Percentiles rank a stretch among this genome's conserved stretches.
Conservation (phyloP, 2,329 filamentous ascomycete species). For the Fusarium liriodendri region DNA sequence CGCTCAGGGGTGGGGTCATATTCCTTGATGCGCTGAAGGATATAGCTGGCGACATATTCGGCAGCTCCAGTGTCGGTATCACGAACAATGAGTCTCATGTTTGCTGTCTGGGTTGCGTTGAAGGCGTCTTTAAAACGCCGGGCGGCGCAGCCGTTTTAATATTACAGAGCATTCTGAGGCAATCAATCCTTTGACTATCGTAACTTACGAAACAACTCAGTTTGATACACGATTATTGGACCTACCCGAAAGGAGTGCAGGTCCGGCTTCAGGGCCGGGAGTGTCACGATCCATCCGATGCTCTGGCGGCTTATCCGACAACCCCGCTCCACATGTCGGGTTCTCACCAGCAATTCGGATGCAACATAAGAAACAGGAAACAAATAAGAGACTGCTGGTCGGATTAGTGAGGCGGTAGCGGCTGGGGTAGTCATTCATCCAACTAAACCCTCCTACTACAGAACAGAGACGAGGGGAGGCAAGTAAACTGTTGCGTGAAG, state of each 20-base stretch:
- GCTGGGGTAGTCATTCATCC: neutral
- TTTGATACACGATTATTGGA: neutral
- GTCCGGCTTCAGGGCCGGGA: neutral
- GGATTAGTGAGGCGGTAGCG: neutral
- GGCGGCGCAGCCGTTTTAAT: neutral
- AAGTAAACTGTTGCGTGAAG: neutral
- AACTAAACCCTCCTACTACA: neutral
- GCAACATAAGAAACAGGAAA: neutral
- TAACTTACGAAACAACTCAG: neutral
- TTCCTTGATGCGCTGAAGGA: slow-evolving; percentile 59
- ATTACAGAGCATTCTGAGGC: neutral
- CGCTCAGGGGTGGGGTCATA: slow-evolving; percentile 27
- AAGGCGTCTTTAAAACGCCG: neutral
- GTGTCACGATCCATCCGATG: neutral
- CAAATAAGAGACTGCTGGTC: neutral
- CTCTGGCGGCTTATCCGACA: neutral
- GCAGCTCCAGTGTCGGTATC: neutral
- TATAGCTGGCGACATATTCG: slow-evolving; percentile 73
- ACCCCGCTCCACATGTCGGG: neutral
- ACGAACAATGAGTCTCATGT: neutral
- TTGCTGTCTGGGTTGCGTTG: neutral
- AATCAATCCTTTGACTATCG: neutral
- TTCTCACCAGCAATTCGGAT: neutral
- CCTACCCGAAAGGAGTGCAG: neutral
- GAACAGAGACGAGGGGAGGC: neutral